Base-by-base conservation (phyloP, 768 basidiomycete species). In the Fistulinella prunicolor region DNA sequence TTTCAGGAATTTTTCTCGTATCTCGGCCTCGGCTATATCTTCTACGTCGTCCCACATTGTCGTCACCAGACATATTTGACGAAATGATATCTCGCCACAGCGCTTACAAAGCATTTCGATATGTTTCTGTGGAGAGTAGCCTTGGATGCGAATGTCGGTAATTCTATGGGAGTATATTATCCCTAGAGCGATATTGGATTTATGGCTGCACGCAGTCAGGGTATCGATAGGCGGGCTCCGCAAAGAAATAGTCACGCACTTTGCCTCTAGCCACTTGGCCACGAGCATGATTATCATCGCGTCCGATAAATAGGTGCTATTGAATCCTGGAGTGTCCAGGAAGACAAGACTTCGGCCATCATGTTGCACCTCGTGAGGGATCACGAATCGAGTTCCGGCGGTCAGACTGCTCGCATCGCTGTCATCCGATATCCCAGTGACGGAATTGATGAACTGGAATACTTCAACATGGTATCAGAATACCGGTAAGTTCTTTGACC, bases 361-460 rank as follows among this genome's bases (percentile, higher is more conserved):
- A 13, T 36, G 34, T 17, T 36, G 23, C 3, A 47, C 14, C n/a
- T 32, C 26, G 19, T n/a, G 40, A 42, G 46, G 19, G 24, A 34
- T 7, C 7, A 36, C 12, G 35, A 13, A 36, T 36, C 13, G 46
- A 17, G 38, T 41, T 19, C 39, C 29, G 8, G 32, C 19, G 9
- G 23, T 20, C 30, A 47, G 21, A 8, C 12, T 17, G 8, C 6
- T 17, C 9, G 13, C 26, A 6, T 9, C 17, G 20, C 21, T 41
- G 1, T 7, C 34, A 6, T 37, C 20, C 8, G 34, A n/a, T 4
- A 9, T 42, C 19, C 26, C 37, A 24, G 37, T 39, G 19, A 44
- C n/a, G n/a, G 48, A n/a, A 14, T 42, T 23, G 13, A 53, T 45
- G 39, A 50, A 53, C 51, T 53, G 38, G 30, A 24, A 4, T 7